Base-by-base conservation (phyloP, 768 basidiomycete genomes). In the Collybia sp. region DNA sequence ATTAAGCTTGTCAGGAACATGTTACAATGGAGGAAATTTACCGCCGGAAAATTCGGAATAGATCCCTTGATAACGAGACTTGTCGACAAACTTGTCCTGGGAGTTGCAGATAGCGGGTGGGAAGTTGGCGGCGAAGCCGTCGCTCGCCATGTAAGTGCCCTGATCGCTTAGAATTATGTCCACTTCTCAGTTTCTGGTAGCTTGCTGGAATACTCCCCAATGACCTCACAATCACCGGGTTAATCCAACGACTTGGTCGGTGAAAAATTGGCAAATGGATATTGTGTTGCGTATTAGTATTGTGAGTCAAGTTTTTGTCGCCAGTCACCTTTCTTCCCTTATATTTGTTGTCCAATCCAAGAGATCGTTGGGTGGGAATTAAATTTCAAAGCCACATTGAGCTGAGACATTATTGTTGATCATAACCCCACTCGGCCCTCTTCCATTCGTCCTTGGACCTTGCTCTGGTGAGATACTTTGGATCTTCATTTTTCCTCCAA, bases 41-140 rank as follows among this genome's bases (percentile, higher is more conserved):
- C 78, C 2, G 80, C 81, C 18, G 82, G 82, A 52, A 69, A 66
- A 40, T 82, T 72, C 53, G 77, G 77, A 6, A 56, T 81, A n/a
- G 78, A 73, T 6, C 62, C 70, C 40, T 65, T 88, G 38, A 72
- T 79, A 16, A 71, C 65, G 12, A 73, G 71, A 51, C 62, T 93
- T 12, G 71, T 88, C 8, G 75, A 76, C 16, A 68, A 74, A 15
- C 75, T 75, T 50, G 72, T 93, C 36, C 56, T 85, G 42, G 79
- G 77, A 5, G 70, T 88, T 25, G 83, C 91, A 5, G 75, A 80
- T 49, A 76, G 73, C 46, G 87, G 86, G 8, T 96, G 93, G 93
- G 89, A 91, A 36, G 85, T 89, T 32, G 92, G 93, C 10, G 91
- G 91, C 2, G 76, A 84, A 61, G 79, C 79, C 33, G 65, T 78